These are phyloP conservation scores for Rhexocercosporidium sp. DNA, from an alignment of 2,329 filamentous ascomycete genomes.

Conservation along the genomic window DNA sequence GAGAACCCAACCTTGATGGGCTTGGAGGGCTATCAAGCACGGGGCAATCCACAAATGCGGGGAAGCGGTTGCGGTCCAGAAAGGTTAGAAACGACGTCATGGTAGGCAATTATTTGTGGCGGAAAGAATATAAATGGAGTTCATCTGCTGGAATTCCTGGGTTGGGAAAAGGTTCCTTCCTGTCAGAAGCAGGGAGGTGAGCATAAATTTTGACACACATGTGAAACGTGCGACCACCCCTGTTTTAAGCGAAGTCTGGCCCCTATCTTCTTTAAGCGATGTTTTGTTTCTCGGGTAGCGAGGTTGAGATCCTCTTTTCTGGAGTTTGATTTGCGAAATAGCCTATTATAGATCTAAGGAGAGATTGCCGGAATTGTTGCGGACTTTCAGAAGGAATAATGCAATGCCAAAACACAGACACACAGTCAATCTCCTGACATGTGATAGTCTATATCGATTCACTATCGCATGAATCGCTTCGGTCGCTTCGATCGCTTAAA, in stretches of 20 bases:
- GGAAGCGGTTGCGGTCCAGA: constrained; percentile 30
- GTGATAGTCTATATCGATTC: too few relatives aligned
- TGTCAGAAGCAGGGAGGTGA: neutral
- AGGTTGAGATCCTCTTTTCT: too few relatives aligned
- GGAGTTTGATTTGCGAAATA: too few relatives aligned
- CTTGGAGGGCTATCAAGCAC: constrained; percentile 13
- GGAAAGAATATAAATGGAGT: too few relatives aligned
- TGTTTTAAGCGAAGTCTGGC: neutral
- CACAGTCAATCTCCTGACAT: too few relatives aligned
- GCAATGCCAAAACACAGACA: too few relatives aligned
- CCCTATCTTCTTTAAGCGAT: neutral
- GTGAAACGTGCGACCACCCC: constrained; percentile 11
- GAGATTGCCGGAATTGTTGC: too few relatives aligned
- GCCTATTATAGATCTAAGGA: too few relatives aligned
- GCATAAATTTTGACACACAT: constrained; percentile 3
- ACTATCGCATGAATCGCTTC: too few relatives aligned
- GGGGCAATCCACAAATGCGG: constrained; percentile 31
- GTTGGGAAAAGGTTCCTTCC: neutral
- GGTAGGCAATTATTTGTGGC: neutral
- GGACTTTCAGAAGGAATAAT: too few relatives aligned
- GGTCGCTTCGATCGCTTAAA: too few relatives aligned
- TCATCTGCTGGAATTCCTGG: neutral
- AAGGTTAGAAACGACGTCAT: constrained; percentile 34
- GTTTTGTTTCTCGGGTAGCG: neutral
- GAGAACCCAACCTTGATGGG: neutral